Conservation (phyloP, 305 asterid genomes). For the Fraxinus paxiana region DNA sequence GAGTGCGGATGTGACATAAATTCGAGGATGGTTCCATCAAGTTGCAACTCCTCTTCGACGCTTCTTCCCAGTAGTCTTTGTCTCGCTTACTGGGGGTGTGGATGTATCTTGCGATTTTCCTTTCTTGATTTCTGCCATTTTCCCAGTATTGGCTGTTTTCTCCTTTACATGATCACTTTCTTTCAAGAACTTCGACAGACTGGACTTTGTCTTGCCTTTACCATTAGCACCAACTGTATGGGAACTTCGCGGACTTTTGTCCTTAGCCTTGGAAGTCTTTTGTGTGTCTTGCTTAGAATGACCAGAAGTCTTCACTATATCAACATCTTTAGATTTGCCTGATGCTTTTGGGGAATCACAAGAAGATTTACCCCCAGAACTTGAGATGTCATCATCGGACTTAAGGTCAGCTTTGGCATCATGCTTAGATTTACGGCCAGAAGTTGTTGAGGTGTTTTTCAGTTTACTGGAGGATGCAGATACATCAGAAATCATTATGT, state of each 20-base stretch:
- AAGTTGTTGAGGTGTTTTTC: slow-evolving; percentile 42
- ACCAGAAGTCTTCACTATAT: slow-evolving; percentile 43
- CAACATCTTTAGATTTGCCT: slow-evolving; percentile 50
- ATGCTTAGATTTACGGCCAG: slow-evolving; percentile 47
- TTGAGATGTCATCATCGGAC: slow-evolving; percentile 36
- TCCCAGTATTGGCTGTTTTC: slow-evolving; percentile 29
- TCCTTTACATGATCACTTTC: slow-evolving; percentile 44
- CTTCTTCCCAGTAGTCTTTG: slow-evolving; percentile 55
- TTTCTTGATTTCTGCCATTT: slow-evolving; percentile 43
- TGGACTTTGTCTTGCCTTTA: slow-evolving; percentile 37
- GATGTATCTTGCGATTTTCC: slow-evolving; percentile 42
- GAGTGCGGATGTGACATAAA: neutral
- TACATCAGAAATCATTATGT: slow-evolving; percentile 21
- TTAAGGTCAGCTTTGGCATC: slow-evolving; percentile 44
- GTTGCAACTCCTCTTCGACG: slow-evolving; percentile 38
- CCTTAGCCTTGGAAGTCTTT: slow-evolving; percentile 42
- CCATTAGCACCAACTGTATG: slow-evolving; percentile 8
- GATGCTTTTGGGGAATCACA: slow-evolving; percentile 46
- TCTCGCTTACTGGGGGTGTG: slow-evolving; percentile 45
- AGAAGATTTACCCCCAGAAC: slow-evolving; percentile 42
- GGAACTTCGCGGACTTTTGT: neutral
- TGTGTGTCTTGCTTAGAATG: slow-evolving; percentile 46
- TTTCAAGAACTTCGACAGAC: slow-evolving; percentile 55
- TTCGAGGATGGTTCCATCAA: neutral
- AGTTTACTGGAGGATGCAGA: slow-evolving; percentile 44